Percentiles rank a stretch among this genome's conserved stretches.
Conservation (phyloP, 495 filamentous ascomycete species). For the Stereocaulon alpinum region DNA sequence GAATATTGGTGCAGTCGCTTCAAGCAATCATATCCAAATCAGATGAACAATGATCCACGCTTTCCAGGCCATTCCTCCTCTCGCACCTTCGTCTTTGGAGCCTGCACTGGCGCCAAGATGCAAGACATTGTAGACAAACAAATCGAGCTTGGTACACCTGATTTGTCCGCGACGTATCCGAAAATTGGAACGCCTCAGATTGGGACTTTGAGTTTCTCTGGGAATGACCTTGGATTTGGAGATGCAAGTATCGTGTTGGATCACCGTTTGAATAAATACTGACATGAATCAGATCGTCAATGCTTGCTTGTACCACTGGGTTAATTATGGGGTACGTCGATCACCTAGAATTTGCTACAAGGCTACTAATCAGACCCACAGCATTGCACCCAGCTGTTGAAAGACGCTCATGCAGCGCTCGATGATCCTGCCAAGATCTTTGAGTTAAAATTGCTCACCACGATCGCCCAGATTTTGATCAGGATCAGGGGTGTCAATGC, state of each 20-base stretch:
- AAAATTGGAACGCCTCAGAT: background rate
- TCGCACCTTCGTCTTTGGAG: background rate
- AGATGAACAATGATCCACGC: slow-evolving; percentile 1
- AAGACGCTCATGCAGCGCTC: background rate
- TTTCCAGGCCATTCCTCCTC: background rate
- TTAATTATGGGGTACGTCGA: background rate
- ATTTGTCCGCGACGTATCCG: background rate
- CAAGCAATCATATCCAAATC: background rate
- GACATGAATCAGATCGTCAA: background rate
- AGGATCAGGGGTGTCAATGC: background rate
- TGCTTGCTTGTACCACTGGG: background rate
- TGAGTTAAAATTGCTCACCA: background rate
- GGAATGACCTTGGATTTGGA: background rate
- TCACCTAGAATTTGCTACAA: background rate
- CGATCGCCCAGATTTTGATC: background rate
- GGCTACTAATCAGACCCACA: background rate
- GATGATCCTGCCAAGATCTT: background rate
- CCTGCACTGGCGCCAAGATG: background rate
- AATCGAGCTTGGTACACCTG: background rate
- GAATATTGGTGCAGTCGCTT: background rate
- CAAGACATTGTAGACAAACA: background rate
- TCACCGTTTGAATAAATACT: background rate
- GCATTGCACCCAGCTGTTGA: background rate
- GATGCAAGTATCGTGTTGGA: background rate
- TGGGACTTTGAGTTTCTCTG: background rate